Percentiles rank a stretch among this genome's conserved stretches.
Conservation (phyloP, 2,329 filamentous ascomycete species). For the Dactylonectria macrodidyma region DNA sequence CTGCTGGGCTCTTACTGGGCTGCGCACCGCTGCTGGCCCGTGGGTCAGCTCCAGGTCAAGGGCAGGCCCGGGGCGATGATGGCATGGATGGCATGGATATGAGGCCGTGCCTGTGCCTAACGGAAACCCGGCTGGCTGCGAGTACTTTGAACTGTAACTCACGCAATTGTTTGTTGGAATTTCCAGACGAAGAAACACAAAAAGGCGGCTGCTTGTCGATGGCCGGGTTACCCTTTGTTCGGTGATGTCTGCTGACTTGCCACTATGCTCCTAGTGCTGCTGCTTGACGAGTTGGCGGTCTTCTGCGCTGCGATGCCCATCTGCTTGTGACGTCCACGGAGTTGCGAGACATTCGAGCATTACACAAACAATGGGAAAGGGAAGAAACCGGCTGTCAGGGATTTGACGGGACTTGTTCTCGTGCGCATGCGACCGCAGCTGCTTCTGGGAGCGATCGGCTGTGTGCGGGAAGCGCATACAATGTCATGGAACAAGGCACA, state of each 20-base stretch:
- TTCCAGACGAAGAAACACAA: conserved; percentile 9
- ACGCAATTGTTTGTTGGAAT: conserved; percentile 11
- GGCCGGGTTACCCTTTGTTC: conserved; percentile 23
- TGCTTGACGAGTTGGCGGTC: not conserved
- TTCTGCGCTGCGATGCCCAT: not conserved
- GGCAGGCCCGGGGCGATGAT: conserved; percentile 9
- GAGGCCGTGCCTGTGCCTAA: conserved; percentile 25
- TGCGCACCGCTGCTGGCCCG: not conserved
- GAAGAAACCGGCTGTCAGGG: conserved; percentile 17
- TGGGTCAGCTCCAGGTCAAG: conserved; percentile 19
- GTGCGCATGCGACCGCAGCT: conserved; percentile 14
- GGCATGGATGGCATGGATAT: conserved; percentile 21
- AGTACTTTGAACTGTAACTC: too few relatives aligned
- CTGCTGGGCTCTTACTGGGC: conserved; percentile 11
- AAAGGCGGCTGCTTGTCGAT: not conserved
- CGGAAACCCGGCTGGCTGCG: not conserved
- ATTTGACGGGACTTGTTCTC: conserved; percentile 6
- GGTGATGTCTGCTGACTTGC: conserved; percentile 29
- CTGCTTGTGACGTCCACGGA: not conserved
- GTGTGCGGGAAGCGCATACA: conserved; percentile 15
- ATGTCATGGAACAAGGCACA: conserved; percentile 25
- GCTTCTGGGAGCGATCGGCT: not conserved
- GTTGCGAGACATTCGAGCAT: conserved; percentile 2
- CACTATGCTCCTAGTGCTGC: conserved; percentile 5
- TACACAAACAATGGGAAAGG: not conserved